Evolutionary conservation across 176 grass and related monocot genomes (phyloP), one percentile per base, ranked within the genome.

Genomic region (Eragrostis nindensis): DNA sequence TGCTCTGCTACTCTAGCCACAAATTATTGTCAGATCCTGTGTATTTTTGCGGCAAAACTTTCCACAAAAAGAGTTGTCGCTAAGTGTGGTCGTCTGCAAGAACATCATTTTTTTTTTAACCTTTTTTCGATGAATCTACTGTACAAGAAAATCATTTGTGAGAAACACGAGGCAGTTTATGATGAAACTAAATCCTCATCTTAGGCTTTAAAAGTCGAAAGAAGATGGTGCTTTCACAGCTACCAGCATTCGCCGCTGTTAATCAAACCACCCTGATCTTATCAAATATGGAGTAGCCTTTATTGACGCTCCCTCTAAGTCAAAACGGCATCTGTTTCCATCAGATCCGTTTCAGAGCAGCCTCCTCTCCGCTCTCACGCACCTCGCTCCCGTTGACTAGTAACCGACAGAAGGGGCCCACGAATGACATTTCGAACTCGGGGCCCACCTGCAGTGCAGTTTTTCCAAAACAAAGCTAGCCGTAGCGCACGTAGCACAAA

Each of bases 281-380:
- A 57, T 57, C 32, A n/a, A n/a, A 2, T 57, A 17, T 56, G 17
- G n/a, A n/a, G 9, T 24, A 4, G 86, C 66, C 86, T 82, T 83
- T 87, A 79, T 48, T 78, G 74, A 68, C 50, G 56, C 14, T 38
- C 32, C 43, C 10, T 6, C 53, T 4, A 77, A 40, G 73, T 77
- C 79, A 83, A 78, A 87, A 82, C 79, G 56, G 56, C 55, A 36
- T 65, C 69, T 16, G 75, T 71, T 42, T 39, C 41, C 22, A 39
- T 19, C 43, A 29, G 61, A 88, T 83, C 74, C 86, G 60, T 88
- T 87, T 40, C 41, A 21, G 12, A 45, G n/a, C 66, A 8, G 14
- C 12, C 16, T 40, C 13, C 13, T 16, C n/a, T 42, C 71, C 32
- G 44, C 3, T 9, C 3, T 11, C 19, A 55, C 6, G 32, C 53